A percentile compares a stretch with the other conserved stretches of the same genome.
phyloP scores from a whole-genome alignment of 768 basidiomycete species.

The Agrocybe pediades region DNA sequence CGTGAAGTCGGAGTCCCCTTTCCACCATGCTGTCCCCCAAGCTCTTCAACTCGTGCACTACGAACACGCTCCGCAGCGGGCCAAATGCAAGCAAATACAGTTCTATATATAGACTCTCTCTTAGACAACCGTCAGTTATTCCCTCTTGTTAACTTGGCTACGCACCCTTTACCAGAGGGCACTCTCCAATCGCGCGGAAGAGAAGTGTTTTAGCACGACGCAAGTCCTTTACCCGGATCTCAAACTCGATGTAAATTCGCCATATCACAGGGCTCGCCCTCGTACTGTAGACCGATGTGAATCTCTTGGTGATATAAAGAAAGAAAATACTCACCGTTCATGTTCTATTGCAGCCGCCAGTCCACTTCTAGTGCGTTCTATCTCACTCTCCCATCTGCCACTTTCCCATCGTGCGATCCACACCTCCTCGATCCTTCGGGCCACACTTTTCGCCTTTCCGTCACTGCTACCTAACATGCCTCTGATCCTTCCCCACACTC shows the following conservation, averaged over 20 bases:
- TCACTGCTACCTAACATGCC: constrained; percentile 53
- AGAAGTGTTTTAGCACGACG: constrained; percentile 69
- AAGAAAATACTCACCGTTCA: constrained; percentile 54
- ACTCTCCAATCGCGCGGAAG: constrained; percentile 75
- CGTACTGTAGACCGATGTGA: constrained; percentile 45
- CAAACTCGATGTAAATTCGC: constrained; percentile 76
- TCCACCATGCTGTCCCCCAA: constrained; percentile 80
- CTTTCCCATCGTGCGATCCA: constrained; percentile 84
- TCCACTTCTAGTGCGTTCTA: constrained; percentile 69
- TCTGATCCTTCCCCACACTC: constrained; percentile 75
- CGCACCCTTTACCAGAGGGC: constrained; percentile 74
- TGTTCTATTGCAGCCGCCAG: constrained; percentile 62
- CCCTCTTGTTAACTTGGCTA: background rate
- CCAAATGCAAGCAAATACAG: constrained; percentile 81
- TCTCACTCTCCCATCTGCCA: constrained; percentile 68
- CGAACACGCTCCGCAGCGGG: constrained; percentile 65
- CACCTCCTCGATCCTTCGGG: constrained; percentile 64
- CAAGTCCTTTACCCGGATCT: constrained; percentile 62
- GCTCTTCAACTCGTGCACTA: constrained; percentile 53
- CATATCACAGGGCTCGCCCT: constrained; percentile 67
- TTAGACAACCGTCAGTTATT: constrained; percentile 8
- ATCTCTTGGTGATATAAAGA: constrained; percentile 1
- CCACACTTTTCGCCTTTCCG: constrained; percentile 53
- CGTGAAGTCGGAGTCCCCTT: constrained; percentile 63
- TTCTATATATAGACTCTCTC: constrained; percentile 46